Evolutionary conservation across 2,329 filamentous ascomycete species (phyloP), one percentile per base, ranked within the genome.

Genomic region (Pyrenophora seminiperda): DNA sequence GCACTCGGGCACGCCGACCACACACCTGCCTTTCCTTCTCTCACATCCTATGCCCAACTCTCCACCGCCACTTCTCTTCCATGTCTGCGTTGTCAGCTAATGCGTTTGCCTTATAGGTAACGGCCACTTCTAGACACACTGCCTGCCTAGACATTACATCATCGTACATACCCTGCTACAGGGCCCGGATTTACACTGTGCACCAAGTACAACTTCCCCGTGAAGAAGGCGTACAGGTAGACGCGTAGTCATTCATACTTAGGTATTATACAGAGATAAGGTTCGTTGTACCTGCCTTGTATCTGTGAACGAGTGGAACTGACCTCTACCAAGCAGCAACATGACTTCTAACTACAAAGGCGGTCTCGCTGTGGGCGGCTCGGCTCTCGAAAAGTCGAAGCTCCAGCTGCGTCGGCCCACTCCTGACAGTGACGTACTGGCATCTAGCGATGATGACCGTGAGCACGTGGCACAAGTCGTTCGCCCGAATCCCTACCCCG

Each of bases 391-490:
- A 41, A 94, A 91, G 71, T 80, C 88, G 41, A 88, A 89, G 65
- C 71, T 78, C 27, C 77, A 78, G 47, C 82, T 86, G 47, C 85
- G 92, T 63, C 88, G 89, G 45, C 91, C 91, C 6, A 97, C 93
- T 1, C 93, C 93, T 17, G 94, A 97, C 70, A 97, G 92, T 3
- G 93, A 97, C 71, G 93, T 90, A 42, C 78, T 97, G 52, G 91
- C 89, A 43, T 97, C 93, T 60, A 97, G 92, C 10, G 94, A 97
- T 72, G 94, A 97, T 72, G 94, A 99, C 73, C 82, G 79, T 49
- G 89, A 96, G 53, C 81, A 69, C 54, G 62, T 63, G 50, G 61
- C 63, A 17, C 45, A 60, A n/a, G 50, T 60, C 7, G 46, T 60
- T 40, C 62, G 63, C 27, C 56, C 61, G n/a, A 14, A 44, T 54